Conservation (phyloP, 2,329 filamentous ascomycete genomes). For the Dactylellina sp. region DNA sequence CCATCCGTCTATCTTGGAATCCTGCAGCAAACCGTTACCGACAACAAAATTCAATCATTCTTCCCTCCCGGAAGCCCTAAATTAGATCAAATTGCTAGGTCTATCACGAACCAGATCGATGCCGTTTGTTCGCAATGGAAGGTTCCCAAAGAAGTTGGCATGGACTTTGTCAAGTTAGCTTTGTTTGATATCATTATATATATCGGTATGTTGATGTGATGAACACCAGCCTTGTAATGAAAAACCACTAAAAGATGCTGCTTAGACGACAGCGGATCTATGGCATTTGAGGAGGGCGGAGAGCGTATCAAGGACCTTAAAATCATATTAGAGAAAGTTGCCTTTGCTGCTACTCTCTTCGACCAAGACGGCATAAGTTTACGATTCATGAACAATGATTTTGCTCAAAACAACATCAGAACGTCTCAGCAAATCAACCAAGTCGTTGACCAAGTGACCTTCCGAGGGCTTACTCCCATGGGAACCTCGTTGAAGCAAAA, state of each 20-base stretch:
- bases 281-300: slow-evolving; percentile 76
- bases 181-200: slow-evolving; percentile 62
- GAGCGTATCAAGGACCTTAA: slow-evolving; percentile 75
- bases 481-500: slow-evolving; percentile 73
- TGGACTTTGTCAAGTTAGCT: slow-evolving; percentile 62
- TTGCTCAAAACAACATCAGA: slow-evolving; percentile 69
- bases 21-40: slow-evolving; percentile 52
- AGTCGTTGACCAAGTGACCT: slow-evolving; percentile 71
- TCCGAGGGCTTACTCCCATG: slow-evolving; percentile 76
- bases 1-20: slow-evolving; percentile 46
- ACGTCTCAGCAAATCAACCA: slow-evolving; percentile 71
- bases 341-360: slow-evolving; percentile 75
- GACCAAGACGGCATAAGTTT: slow-evolving; percentile 76
- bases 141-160: slow-evolving; percentile 61
- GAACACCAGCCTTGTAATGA: background rate
- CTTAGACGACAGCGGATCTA: slow-evolving; percentile 75
- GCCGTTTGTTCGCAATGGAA: slow-evolving; percentile 60
- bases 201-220: slow-evolving; percentile 58
- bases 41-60: slow-evolving; percentile 54
- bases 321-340: slow-evolving; percentile 73
- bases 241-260: slow-evolving; percentile 20
- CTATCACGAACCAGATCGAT: slow-evolving; percentile 35
- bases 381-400: slow-evolving; percentile 76
- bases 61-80: slow-evolving; percentile 41
- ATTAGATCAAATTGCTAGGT: slow-evolving; percentile 24